Evolutionary conservation across 2,329 filamentous ascomycete genomes (phyloP).

Genomic region (Aureobasidium sp.): DNA sequence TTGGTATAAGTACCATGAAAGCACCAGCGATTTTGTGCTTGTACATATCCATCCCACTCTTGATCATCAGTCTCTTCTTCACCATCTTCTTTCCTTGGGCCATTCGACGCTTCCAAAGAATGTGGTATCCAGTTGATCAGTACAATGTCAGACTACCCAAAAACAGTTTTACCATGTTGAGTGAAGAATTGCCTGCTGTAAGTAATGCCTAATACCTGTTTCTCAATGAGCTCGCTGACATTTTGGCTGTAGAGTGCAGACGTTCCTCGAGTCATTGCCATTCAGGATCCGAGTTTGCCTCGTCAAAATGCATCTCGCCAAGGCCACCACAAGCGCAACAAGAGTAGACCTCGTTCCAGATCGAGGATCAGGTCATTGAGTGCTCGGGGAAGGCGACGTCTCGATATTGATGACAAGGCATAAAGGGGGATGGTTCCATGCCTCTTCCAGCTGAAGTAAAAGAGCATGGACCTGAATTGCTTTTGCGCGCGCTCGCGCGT

Average conservation of each 20-base stretch:
- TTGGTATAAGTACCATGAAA: constrained; percentile 29
- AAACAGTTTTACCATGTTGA: constrained; percentile 29
- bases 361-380: constrained; percentile 6
- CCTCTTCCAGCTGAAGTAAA: neutral
- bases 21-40: constrained; percentile 29
- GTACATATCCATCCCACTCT: constrained; percentile 28
- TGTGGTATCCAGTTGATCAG: constrained; percentile 24
- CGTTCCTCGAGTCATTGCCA: constrained; percentile 12
- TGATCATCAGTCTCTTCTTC: constrained; percentile 25
- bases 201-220: neutral
- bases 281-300: neutral
- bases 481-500: neutral
- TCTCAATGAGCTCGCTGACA: neutral
- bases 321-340: neutral
- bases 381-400: constrained; percentile 3
- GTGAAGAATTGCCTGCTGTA: constrained; percentile 27
- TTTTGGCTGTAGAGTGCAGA: constrained; percentile 17
- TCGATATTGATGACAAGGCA: constrained; percentile 6
- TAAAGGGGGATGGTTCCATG: neutral
- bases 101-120: constrained; percentile 23
- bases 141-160: constrained; percentile 22
- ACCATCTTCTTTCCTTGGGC: constrained; percentile 25
- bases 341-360: constrained; percentile 1
- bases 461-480: neutral
- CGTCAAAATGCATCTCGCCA: neutral